Evolutionary conservation across 2,329 filamentous ascomycete species (phyloP).

Genomic region (Alternaria burnsii): DNA sequence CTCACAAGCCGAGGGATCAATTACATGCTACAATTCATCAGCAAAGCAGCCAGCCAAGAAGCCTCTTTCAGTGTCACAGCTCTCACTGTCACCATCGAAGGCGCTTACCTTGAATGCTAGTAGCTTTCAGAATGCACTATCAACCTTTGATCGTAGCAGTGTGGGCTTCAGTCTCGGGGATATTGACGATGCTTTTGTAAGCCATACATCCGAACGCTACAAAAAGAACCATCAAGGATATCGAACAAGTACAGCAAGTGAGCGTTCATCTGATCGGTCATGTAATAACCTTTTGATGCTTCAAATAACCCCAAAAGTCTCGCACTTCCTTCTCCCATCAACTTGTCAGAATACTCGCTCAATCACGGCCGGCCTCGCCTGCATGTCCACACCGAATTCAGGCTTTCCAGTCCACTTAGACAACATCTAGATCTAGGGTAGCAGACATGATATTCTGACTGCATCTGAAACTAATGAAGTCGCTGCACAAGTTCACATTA

Average conservation of each 20-base stretch:
- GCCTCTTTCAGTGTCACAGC: neutral
- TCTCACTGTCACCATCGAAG: neutral
- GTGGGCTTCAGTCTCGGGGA: neutral
- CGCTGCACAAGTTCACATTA: neutral
- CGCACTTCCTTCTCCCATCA: too few species aligned
- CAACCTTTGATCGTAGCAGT: neutral
- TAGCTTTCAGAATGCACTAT: neutral
- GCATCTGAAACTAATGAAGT: neutral
- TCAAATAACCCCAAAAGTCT: neutral
- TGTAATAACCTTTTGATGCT: accelerated
- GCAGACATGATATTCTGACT: neutral
- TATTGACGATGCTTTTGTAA: too few species aligned
- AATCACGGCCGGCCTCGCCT: neutral
- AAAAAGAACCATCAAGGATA: neutral
- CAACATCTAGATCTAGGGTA: neutral
- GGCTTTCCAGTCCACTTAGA: neutral
- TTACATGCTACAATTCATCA: neutral
- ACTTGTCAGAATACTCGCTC: neutral
- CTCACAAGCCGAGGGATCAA: neutral
- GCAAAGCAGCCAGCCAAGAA: neutral
- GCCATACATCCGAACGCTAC: neutral
- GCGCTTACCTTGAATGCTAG: neutral
- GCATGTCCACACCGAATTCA: neutral
- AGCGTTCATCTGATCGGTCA: accelerated
- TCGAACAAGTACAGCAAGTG: neutral